Conservation (phyloP, 2,329 filamentous ascomycete species). For the Exutisphaerella laricina region DNA sequence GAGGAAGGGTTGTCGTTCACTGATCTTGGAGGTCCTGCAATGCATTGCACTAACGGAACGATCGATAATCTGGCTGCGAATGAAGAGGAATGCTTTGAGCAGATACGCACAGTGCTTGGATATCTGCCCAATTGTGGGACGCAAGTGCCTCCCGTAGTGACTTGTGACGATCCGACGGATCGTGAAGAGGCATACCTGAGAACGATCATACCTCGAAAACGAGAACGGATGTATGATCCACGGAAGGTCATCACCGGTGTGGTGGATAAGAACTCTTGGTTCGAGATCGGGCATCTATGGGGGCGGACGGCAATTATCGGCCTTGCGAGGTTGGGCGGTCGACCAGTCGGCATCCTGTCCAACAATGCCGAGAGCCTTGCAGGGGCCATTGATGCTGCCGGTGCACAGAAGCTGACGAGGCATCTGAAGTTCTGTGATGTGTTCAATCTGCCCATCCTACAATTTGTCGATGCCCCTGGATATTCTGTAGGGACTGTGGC, state of each 20-base stretch:
- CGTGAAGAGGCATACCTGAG: constrained; percentile 47
- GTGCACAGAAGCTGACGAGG: constrained; percentile 56
- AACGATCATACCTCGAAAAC: constrained; percentile 52
- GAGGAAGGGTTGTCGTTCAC: constrained; percentile 56
- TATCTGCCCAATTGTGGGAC: constrained; percentile 56
- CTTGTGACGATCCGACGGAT: constrained; percentile 45
- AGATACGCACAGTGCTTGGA: constrained; percentile 52
- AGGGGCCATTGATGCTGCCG: constrained; percentile 56
- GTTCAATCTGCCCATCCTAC: constrained; percentile 59
- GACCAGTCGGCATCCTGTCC: constrained; percentile 54
- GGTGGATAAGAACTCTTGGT: constrained; percentile 53
- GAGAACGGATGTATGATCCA: constrained; percentile 57
- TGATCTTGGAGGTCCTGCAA: constrained; percentile 55
- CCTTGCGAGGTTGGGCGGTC: constrained; percentile 53
- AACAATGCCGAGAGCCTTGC: constrained; percentile 58
- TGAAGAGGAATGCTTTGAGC: constrained; percentile 57
- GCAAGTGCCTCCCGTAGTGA: constrained; percentile 46
- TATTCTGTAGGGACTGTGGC: constrained; percentile 61
- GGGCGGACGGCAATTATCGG: constrained; percentile 57
- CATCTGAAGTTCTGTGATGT: constrained; percentile 60
- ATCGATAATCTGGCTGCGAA: constrained; percentile 59
- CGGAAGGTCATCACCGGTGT: constrained; percentile 53
- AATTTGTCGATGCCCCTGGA: constrained; percentile 59
- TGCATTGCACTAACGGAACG: constrained; percentile 61
- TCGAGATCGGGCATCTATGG: constrained; percentile 61